Evolutionary conservation across 257 asterid genomes (phyloP), one percentile per base, ranked within the genome.

Genomic region (Nicotiana otophora): DNA sequence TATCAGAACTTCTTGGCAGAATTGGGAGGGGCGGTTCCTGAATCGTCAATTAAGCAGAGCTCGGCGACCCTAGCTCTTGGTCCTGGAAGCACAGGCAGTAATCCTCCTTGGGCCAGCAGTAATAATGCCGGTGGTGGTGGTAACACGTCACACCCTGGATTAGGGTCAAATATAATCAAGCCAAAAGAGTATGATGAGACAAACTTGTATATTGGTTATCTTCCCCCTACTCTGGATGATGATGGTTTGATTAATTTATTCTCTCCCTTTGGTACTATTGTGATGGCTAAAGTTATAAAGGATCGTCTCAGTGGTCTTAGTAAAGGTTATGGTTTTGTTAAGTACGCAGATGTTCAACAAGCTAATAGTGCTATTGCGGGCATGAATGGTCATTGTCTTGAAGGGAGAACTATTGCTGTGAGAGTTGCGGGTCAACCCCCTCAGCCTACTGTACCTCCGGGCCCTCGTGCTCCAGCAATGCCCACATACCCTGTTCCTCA

Each of bases 371-470:
- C 99, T 66, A 96, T 92, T 87, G 87, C 91, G 82, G 88, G 95
- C 87, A 96, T 96, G 99, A 96, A 90, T 77, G 98, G 99, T 10
- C 89, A 94, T 90, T 91, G 82, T 75, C 88, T 96, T 70, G 99
- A 96, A 58, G 99, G 99, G 81, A 96, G 99, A 89, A 84, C 98
- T 53, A 96, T 94, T 84, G 99, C 97, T n/a, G 99, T 96, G 77
- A 92, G 99, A 84, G 92, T 96, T 7, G 99, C 99, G 0, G 99
- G 99, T 74, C 93, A 93, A 87, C 98, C 97, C 64, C 97, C 99
- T 77, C 97, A 90, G 88, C 95, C 97, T 20, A 33, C 88, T 23
- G 89, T 93, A 81, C 93, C 97, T 62, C 98, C 97, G 7, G 96
- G 95, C 80, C 98, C 97, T 81, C 96, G 97, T 63, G 92, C 93